phyloP scores from a whole-genome alignment of 1,284 basidiomycete species.

The Apiotrichum mycotoxinovorans region DNA sequence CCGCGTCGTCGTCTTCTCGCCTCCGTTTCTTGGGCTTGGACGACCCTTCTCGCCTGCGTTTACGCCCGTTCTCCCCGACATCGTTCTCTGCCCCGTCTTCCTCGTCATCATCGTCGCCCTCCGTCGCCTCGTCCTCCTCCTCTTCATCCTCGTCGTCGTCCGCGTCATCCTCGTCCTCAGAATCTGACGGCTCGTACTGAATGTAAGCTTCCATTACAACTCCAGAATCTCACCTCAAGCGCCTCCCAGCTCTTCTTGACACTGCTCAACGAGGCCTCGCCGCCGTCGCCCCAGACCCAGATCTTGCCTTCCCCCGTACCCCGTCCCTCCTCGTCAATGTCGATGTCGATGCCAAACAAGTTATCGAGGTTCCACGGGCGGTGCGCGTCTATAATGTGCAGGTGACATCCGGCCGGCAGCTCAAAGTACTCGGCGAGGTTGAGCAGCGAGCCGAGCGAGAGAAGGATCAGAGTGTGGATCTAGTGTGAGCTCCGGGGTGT shows the following conservation, averaged over 20 bases:
- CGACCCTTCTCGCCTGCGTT: conserved; percentile 54
- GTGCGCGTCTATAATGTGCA: conserved; percentile 92
- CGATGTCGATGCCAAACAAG: conserved; percentile 65
- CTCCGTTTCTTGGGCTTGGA: conserved; percentile 25
- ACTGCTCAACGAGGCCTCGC: conserved; percentile 58
- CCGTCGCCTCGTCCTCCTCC: conserved; percentile 48
- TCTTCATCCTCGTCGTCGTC: conserved; percentile 54
- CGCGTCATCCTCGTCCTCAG: conserved; percentile 41
- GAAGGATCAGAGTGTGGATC: conserved; percentile 84
- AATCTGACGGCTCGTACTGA: conserved; percentile 41
- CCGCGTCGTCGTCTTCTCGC: conserved; percentile 31
- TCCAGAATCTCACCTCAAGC: conserved; percentile 60
- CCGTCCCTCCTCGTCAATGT: conserved; percentile 36
- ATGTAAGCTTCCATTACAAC: not conserved
- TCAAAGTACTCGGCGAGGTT: conserved; percentile 64
- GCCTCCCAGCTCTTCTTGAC: conserved; percentile 57
- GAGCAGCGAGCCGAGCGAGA: conserved; percentile 88
- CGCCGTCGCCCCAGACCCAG: conserved; percentile 83
- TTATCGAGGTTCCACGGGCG: conserved; percentile 87
- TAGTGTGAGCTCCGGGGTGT: conserved; percentile 43
- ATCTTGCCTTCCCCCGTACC: conserved; percentile 59
- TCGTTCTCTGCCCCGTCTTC: conserved; percentile 52
- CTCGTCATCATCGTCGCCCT: conserved; percentile 53
- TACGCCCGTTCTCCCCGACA: conserved; percentile 49
- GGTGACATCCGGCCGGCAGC: conserved; percentile 54